Base-by-base conservation (phyloP, 495 filamentous ascomycete genomes). In the Chlorociboria aeruginascens region DNA sequence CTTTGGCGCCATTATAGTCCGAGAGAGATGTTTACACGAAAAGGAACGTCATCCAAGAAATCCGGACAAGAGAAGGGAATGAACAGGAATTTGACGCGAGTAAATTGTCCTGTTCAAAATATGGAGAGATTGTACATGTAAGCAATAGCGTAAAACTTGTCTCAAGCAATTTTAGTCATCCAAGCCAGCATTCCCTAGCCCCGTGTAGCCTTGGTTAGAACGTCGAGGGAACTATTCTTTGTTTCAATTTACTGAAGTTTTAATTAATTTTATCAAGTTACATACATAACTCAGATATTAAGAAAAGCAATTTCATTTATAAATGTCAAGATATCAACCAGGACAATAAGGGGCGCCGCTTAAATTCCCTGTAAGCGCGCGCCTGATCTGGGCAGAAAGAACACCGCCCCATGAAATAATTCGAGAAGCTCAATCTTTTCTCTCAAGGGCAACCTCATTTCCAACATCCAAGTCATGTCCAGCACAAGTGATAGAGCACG, bases 401-500 rank as follows among this genome's bases (percentile, higher is more conserved):
- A 36, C 11, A 36, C 34, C 34, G 11, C 11, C 34, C 34, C 56
- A 62, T 51, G 49, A 42, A 45, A 53, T 57, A 56, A 20, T 28
- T 16, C n/a, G 25, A 25, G 20, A 25, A 25, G 2, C 25, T 25
- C 29, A 25, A 25, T 12, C 40, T 43, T 10, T 43, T 3, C 13
- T 36, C 20, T n/a, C 17, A 29, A n/a, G 12, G 1, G 0, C n/a
- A 32, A 32, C 13, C 10, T n/a, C 28, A 12, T 32, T 8, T 42
- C 38, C 20, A 41, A 33, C 20, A 32, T 1, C 7, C 25, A 3
- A n/a, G 9, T 25, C 13, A 95, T 95, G 89, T 78, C 86, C 1
- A 77, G 76, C 38, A 78, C 86, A 36, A 85, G 83, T 51, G 93
- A 98, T 61, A 97, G 95, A 66, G 90, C 89, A 13, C 85, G 90